Conservation (phyloP, 164 flowering plant genomes). For the Stephania japonica region DNA sequence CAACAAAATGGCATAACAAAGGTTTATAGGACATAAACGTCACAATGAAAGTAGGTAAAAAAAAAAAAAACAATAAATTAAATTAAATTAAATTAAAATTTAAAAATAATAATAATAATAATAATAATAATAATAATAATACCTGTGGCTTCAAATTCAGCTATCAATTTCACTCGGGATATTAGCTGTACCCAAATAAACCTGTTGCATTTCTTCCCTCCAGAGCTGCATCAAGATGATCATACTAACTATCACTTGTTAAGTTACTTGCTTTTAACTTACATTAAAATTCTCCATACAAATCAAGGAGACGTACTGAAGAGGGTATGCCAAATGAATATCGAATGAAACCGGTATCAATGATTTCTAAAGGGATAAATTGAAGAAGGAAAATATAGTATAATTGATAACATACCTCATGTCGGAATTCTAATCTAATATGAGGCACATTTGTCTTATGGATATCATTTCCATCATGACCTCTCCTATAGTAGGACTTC, state of each 20-base stretch:
- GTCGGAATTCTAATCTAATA: conserved; percentile 84
- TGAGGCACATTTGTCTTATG: conserved; percentile 97
- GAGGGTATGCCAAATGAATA: background rate
- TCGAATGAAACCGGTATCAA: background rate
- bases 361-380: background rate
- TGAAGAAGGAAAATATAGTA: background rate
- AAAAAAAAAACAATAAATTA: no score
- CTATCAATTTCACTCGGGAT: conserved; percentile 47
- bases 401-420: conserved; percentile 42
- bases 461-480: conserved; percentile 92
- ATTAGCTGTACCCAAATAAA: conserved; percentile 60
- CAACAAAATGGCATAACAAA: background rate
- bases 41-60: background rate
- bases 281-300: background rate
- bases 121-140: background rate
- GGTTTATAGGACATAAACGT: background rate
- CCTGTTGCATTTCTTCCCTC: conserved; percentile 91
- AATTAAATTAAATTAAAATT: no score
- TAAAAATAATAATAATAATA: background rate
- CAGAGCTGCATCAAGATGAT: conserved; percentile 48
- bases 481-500: conserved; percentile 73
- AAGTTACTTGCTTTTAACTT: background rate
- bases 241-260: background rate
- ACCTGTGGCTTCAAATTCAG: conserved; percentile 16
- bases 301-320: background rate